Percentiles rank a stretch among this genome's conserved stretches.
These are phyloP conservation scores for Cladosporium colombiae DNA, from an alignment of 2,329 filamentous ascomycete species.

Conservation along the genomic window DNA sequence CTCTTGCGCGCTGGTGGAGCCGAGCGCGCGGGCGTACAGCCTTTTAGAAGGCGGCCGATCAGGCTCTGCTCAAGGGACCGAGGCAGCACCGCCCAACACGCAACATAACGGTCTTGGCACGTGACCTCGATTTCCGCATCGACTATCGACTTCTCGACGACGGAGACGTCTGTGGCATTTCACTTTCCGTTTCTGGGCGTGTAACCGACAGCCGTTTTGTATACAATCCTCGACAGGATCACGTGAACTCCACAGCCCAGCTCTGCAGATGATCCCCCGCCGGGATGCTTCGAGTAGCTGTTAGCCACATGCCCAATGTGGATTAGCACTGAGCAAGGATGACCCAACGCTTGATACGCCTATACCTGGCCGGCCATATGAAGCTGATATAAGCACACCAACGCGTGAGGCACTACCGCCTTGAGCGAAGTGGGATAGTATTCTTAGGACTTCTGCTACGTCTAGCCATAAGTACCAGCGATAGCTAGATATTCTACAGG, in stretches of 20 bases:
- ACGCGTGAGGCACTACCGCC: too few species aligned
- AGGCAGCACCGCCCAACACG: conserved; percentile 6
- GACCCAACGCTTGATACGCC: background rate
- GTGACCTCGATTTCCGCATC: background rate
- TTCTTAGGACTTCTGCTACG: too few species aligned
- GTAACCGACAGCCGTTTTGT: background rate
- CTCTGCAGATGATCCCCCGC: background rate
- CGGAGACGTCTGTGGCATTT: background rate
- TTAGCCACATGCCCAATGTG: background rate
- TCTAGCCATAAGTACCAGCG: too few species aligned
- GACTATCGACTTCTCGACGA: background rate
- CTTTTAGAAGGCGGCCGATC: conserved; percentile 12
- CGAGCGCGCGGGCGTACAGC: conserved; percentile 2
- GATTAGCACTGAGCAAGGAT: background rate
- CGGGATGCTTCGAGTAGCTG: background rate
- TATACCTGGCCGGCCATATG: background rate
- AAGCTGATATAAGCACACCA: background rate
- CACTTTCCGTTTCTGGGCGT: background rate
- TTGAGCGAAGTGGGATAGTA: too few species aligned
- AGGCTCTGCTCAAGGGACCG: background rate
- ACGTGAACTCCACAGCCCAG: background rate
- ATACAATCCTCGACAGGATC: background rate
- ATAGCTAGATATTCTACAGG: too few species aligned
- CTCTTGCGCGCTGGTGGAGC: conserved; percentile 12
- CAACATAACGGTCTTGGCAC: background rate